Percentiles rank a stretch among this genome's conserved stretches.
phyloP scores from a whole-genome alignment of 2,329 filamentous ascomycete genomes.

The Monosporascus sp. region DNA sequence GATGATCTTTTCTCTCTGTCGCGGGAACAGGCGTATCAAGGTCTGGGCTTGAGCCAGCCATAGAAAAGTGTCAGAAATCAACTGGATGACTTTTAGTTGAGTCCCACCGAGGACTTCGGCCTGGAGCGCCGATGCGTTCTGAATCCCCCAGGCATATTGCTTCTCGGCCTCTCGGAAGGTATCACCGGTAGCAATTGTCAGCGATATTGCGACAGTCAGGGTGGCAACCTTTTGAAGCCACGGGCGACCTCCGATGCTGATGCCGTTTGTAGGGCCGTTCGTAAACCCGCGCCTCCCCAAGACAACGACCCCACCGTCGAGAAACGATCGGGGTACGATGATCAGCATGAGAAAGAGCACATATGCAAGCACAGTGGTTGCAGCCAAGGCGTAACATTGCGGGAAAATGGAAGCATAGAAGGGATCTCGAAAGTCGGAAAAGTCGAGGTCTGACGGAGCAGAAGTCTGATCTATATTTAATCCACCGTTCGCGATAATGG shows the following conservation, averaged over 20 bases:
- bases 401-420: slow-evolving; percentile 94
- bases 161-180: slow-evolving; percentile 78
- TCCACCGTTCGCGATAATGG: slow-evolving; percentile 37
- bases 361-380: slow-evolving; percentile 86
- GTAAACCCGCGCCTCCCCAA: slow-evolving; percentile 80
- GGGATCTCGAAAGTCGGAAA: slow-evolving; percentile 70
- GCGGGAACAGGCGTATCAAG: slow-evolving; percentile 87
- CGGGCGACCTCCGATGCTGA: slow-evolving; percentile 84
- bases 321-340: slow-evolving; percentile 90
- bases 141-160: slow-evolving; percentile 75
- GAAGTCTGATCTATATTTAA: slow-evolving; percentile 35
- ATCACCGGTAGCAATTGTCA: slow-evolving; percentile 89
- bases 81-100: slow-evolving; percentile 82
- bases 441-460: slow-evolving; percentile 29
- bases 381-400: slow-evolving; percentile 87
- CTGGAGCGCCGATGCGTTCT: slow-evolving; percentile 73
- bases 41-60: slow-evolving; percentile 98
- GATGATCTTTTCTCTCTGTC: slow-evolving; percentile 94
- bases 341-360: slow-evolving; percentile 90
- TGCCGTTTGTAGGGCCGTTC: slow-evolving; percentile 69
- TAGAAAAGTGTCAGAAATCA: slow-evolving; percentile 93
- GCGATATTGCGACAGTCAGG: slow-evolving; percentile 70
- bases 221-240: slow-evolving; percentile 86
- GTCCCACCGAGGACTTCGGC: slow-evolving; percentile 74
- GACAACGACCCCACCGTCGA: slow-evolving; percentile 78